Evolutionary conservation across 2,329 filamentous ascomycete genomes (phyloP).

Genomic region (Paecilomyces dactylethromorphus): DNA sequence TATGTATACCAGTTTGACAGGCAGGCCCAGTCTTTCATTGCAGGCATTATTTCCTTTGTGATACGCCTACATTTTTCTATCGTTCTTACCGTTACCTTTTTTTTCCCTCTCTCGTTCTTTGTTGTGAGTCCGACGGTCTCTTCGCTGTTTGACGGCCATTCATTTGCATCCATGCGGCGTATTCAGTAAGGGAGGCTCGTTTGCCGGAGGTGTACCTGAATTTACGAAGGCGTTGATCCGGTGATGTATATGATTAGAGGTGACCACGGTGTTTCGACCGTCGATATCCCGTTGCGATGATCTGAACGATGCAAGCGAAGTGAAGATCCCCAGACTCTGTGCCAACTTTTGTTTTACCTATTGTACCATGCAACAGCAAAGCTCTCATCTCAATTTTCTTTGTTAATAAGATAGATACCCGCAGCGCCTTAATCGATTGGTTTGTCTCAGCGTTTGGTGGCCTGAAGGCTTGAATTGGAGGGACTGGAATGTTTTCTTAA

Average conservation of each 20-base stretch:
- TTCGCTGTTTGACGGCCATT: neutral
- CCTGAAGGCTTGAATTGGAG: neutral
- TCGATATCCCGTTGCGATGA: neutral
- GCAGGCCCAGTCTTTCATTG: neutral
- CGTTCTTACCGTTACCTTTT: neutral
- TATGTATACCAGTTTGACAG: neutral
- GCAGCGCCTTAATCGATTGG: slow-evolving; percentile 12
- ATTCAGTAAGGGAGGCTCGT: neutral
- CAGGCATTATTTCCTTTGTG: neutral
- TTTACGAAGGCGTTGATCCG: neutral
- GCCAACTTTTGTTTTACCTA: neutral
- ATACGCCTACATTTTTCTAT: neutral
- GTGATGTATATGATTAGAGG: neutral
- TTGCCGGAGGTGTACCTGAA: neutral
- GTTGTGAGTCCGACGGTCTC: neutral
- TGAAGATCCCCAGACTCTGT: neutral
- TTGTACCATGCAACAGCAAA: slow-evolving; percentile 5
- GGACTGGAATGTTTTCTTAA: neutral
- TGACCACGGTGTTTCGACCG: neutral
- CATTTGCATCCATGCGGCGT: neutral
- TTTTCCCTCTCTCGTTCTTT: neutral
- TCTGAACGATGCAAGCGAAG: neutral
- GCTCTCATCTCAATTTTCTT: slow-evolving; percentile 5
- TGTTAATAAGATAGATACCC: slow-evolving; percentile 22
- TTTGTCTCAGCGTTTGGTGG: neutral